Evolutionary conservation across 2,329 filamentous ascomycete genomes (phyloP), one percentile per base, ranked within the genome.

Genomic region (Calonectria pteridis): DNA sequence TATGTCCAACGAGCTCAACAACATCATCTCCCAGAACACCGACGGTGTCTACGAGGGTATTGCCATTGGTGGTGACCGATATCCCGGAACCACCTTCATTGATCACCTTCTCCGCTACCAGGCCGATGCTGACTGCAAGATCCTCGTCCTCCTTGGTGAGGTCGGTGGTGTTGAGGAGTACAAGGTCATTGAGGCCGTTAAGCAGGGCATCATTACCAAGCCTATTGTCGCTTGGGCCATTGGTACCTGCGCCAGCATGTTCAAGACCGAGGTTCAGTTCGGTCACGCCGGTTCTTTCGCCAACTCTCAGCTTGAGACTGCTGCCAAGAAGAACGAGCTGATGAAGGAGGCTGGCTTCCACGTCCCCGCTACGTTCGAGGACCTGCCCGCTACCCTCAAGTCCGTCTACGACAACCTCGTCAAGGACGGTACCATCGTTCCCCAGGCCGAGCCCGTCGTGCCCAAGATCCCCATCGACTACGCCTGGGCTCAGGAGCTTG

Each of bases 1-100:
- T 89, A 99, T 99, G 97, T 98, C 97, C 87, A 99, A 99, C 91
- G 97, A 99, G 91, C 89, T 99, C 84, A 99, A 99, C 94, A 99
- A 99, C 93, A 98, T 99, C 87, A 94, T 99, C 83, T 92, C 96
- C 73, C 94, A 98, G 86, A 98, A 91, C 87, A 98, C 97, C 82
- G 95, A 99, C 85, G 97, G 97, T 91, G 97, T 99, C 71, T 96
- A 98, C 87, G 97, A 99, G 91, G 97, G 97, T 93, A 94, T 99
- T 83, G 97, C 97, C 85, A 99, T 99, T 88, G 97, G 97, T 88
- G 97, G 97, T 93, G 97, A 99, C 88, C 92, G 97, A 87, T 99
- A 99, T 87, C 97, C 97, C 77, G 96, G 97, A 85, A 99, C 97
- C 84, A 98, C 97, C 77, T 99, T 99, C 89, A 98, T 99, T 84